Conservation (phyloP, 768 basidiomycete species). For the Tylopilus balloui region DNA sequence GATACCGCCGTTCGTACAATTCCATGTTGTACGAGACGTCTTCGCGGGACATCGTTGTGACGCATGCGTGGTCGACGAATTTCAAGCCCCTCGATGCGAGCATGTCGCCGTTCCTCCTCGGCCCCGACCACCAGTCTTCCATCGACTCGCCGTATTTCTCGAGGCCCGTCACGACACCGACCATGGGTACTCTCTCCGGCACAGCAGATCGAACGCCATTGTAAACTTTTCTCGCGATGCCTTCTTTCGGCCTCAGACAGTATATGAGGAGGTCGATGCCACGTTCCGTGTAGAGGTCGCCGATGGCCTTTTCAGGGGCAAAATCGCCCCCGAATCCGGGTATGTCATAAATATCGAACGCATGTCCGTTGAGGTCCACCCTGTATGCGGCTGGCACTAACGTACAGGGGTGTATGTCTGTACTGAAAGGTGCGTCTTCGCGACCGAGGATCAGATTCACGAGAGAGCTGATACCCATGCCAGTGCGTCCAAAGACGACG, state of each 20-base stretch:
- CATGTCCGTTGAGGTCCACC: conserved; percentile 28
- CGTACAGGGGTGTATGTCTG: conserved; percentile 31
- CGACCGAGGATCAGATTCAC: conserved; percentile 31
- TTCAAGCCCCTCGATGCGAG: conserved; percentile 33
- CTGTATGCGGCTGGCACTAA: conserved; percentile 21
- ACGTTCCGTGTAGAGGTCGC: conserved; percentile 29
- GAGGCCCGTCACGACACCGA: conserved; percentile 35
- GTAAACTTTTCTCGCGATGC: conserved; percentile 26
- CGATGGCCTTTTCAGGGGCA: conserved; percentile 23
- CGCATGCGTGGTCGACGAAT: conserved; percentile 40
- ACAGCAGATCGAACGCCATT: conserved; percentile 25
- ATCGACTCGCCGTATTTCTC: conserved; percentile 32
- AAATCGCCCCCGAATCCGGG: conserved; percentile 25
- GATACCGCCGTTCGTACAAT: conserved; percentile 30
- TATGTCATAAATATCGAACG: conserved; percentile 31
- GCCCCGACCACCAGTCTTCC: conserved; percentile 33
- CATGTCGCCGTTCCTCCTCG: conserved; percentile 29
- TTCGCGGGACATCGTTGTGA: conserved; percentile 35
- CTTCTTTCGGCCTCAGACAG: conserved; percentile 28
- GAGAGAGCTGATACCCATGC: conserved; percentile 31
- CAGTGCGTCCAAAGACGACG: conserved; percentile 33
- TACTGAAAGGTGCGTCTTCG: conserved; percentile 32
- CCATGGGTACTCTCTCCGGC: conserved; percentile 35
- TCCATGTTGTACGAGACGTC: conserved; percentile 32
- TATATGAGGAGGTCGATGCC: conserved; percentile 31